Evolutionary conservation across 495 filamentous ascomycete species (phyloP), one percentile per base, ranked within the genome.

Genomic region (Mytilinidion resinicola): DNA sequence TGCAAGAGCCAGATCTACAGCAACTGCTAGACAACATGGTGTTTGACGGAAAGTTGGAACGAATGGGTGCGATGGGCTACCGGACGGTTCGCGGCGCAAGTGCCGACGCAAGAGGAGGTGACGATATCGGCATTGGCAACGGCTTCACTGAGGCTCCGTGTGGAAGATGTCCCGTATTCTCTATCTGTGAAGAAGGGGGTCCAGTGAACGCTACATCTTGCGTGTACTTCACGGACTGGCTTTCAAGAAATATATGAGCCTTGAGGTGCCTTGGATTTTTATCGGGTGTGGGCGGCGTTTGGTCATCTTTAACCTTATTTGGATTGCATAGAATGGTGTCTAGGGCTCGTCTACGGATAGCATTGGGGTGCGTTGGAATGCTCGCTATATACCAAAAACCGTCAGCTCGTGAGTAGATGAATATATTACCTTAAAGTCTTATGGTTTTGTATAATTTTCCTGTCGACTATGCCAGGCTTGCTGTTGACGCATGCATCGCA

Each of bases 161-260:
- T 76, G 92, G 90, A 14, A 77, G 82, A 59, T 98, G 93, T 69
- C 93, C 95, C 0, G 93, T 96, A n/a, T 95, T 96, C 73, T 82
- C 87, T 39, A 76, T 96, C 17, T 98, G 93, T 71, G 86, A 86
- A 48, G 88, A 93, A 53, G 90, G 87, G 6, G 91, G 90, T 1
- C 86, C 87, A 9, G 89, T 97, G 36, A 93, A 85, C 68, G 89
- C 93, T 1, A 86, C 85, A 55, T 95, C 81, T 50, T 98, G 93
- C 70, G 87, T 90, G 42, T 98, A 97, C 66, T 96, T 95, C 67
- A 78, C 84, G 53, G 80, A 85, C 4, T 97, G 92, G 92, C 71
- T 96, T 19, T 48, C 25, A 11, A 59, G 55, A 9, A 51, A 53
- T 49, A 21, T 25, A 46, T 46, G 20, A 17, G 20, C 5, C 14